These are phyloP conservation scores for Phytopythium oedochilum DNA, from an alignment of 352 stramenopile species.

Conservation along the genomic window DNA sequence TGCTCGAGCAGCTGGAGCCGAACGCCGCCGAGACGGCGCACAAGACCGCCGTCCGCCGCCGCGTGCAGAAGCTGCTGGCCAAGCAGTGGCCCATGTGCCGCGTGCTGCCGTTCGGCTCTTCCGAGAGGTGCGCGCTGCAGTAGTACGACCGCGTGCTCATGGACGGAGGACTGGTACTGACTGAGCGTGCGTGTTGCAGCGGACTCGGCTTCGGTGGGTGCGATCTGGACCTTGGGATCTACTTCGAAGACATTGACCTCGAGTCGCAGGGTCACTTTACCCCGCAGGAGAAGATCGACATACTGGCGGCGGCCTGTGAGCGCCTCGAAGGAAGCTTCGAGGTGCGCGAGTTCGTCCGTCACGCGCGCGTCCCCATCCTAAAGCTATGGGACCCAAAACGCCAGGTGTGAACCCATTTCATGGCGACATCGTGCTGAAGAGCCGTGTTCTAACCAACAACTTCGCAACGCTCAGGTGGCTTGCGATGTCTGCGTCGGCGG, in stretches of 20 bases:
- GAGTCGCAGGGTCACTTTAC: slow-evolving; percentile 55
- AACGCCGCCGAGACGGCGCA: slow-evolving; percentile 39
- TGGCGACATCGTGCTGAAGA: neutral
- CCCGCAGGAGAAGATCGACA: slow-evolving; percentile 44
- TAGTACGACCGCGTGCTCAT: neutral
- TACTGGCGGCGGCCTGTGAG: slow-evolving; percentile 47
- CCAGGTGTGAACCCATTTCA: slow-evolving; percentile 22
- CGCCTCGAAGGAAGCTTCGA: slow-evolving; percentile 41
- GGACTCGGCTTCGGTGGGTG: slow-evolving; percentile 72
- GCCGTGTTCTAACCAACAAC: too few relatives aligned
- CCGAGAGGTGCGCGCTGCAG: slow-evolving; percentile 72
- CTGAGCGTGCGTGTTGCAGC: slow-evolving; percentile 16
- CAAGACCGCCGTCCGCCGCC: slow-evolving; percentile 39
- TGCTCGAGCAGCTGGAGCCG: slow-evolving; percentile 81
- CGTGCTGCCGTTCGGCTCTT: slow-evolving; percentile 72
- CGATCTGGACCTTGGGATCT: slow-evolving; percentile 79
- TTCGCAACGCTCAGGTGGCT: slow-evolving; percentile 25
- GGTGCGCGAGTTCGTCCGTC: slow-evolving; percentile 63
- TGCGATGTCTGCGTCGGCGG: slow-evolving; percentile 75
- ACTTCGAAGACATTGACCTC: slow-evolving; percentile 66
- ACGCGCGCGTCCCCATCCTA: slow-evolving; percentile 69
- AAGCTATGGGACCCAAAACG: slow-evolving; percentile 70
- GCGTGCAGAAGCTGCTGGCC: slow-evolving; percentile 50
- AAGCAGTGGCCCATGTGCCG: slow-evolving; percentile 55
- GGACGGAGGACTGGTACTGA: neutral